Conservation (phyloP, 345 rosid genomes). For the Erodium maritimum region DNA sequence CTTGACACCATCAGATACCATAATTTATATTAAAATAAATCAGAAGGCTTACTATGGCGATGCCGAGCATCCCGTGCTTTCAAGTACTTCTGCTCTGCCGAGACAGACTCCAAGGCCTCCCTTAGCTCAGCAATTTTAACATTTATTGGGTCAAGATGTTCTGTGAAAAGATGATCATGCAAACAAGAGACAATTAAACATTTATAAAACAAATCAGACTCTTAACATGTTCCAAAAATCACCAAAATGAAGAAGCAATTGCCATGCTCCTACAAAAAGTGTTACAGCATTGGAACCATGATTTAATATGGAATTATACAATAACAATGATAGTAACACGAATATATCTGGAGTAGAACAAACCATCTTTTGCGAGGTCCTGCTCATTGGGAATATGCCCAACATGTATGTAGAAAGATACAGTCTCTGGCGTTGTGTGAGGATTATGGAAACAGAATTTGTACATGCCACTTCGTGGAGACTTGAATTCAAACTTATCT, state of each 20-base stretch:
- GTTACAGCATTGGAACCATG: too few species aligned
- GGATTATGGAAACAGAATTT: constrained; percentile 95
- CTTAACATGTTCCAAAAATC: too few species aligned
- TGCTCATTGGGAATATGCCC: constrained; percentile 94
- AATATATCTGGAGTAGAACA: too few species aligned
- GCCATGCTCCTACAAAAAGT: too few species aligned
- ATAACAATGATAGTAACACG: too few species aligned
- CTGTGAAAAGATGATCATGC: constrained; percentile 18
- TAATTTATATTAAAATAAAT: neutral
- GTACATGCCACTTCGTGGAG: constrained; percentile 92
- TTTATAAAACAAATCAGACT: too few species aligned
- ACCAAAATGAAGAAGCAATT: too few species aligned
- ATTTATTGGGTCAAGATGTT: constrained; percentile 84
- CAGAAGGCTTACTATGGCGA: constrained; percentile 58
- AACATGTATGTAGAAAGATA: constrained; percentile 83
- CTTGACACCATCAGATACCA: too few species aligned
- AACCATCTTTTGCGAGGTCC: constrained; percentile 91
- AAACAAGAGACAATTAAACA: too few species aligned
- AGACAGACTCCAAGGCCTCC: constrained; percentile 87
- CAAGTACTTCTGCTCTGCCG: constrained; percentile 85
- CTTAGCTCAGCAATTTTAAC: constrained; percentile 92
- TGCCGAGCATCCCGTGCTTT: constrained; percentile 94
- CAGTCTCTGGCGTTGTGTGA: constrained; percentile 78
- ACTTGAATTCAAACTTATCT: constrained; percentile 82
- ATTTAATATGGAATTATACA: too few species aligned